A percentile compares a stretch with the other conserved stretches of the same genome.
Conservation (phyloP, 2,329 filamentous ascomycete genomes). For the Trichoderma atrobrunneum region DNA sequence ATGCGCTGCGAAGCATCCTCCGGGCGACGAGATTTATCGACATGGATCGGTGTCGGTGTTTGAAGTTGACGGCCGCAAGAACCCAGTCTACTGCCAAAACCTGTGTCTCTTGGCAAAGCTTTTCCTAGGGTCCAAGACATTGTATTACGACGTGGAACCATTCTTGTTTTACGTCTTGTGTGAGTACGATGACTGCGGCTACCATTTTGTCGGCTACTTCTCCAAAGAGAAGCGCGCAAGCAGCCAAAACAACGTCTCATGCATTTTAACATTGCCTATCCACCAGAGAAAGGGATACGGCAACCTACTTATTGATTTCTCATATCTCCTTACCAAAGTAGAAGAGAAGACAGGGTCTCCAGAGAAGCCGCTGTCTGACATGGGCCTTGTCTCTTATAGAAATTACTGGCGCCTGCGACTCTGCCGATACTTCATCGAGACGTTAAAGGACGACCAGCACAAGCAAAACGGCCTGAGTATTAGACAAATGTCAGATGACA, state of each 20-base stretch:
- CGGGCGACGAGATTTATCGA: constrained; percentile 96
- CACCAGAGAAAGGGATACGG: constrained; percentile 97
- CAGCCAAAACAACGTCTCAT: constrained; percentile 96
- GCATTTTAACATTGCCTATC: constrained; percentile 92
- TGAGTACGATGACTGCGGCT: constrained; percentile 86
- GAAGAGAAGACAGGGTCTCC: constrained; percentile 94
- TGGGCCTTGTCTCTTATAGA: constrained; percentile 94
- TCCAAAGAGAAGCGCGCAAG: constrained; percentile 96
- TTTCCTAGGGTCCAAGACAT: constrained; percentile 96
- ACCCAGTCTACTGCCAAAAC: constrained; percentile 98
- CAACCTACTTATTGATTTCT: constrained; percentile 96
- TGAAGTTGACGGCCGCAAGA: constrained; percentile 94
- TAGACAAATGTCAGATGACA: constrained; percentile 75
- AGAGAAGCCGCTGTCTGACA: constrained; percentile 95
- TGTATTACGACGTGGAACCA: constrained; percentile 97
- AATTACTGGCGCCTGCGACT: constrained; percentile 94
- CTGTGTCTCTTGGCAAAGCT: constrained; percentile 93
- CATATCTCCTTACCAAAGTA: constrained; percentile 88
- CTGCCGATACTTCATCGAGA: constrained; percentile 74
- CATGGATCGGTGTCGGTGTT: constrained; percentile 91
- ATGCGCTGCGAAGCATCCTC: constrained; percentile 93
- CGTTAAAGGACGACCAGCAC: constrained; percentile 30
- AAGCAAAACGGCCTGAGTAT: constrained; percentile 55
- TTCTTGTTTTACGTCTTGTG: constrained; percentile 98
- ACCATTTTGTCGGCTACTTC: constrained; percentile 98